phyloP scores from a whole-genome alignment of 129 eudicot species.

The Silybum marianum region DNA sequence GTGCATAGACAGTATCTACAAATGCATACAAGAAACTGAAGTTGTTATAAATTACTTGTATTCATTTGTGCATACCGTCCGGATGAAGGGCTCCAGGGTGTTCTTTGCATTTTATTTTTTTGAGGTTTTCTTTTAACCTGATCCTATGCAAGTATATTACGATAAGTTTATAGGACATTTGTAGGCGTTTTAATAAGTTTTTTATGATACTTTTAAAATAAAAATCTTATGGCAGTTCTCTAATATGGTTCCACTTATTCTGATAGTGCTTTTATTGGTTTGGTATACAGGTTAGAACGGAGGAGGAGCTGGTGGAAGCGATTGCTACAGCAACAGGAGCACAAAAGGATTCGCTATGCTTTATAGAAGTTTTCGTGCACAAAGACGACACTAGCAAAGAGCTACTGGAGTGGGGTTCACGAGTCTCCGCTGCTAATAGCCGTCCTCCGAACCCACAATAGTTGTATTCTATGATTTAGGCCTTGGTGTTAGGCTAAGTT shows the following conservation, averaged over 20 bases:
- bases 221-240: no score
- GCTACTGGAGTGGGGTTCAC: conserved; percentile 91
- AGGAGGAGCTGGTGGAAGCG: conserved; percentile 75
- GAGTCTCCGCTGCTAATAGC: conserved; percentile 82
- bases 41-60: no score
- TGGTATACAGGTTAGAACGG: conserved; percentile 61
- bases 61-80: no score
- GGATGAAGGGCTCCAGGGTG: no score
- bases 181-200: neutral
- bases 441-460: conserved; percentile 88
- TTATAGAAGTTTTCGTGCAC: conserved; percentile 79
- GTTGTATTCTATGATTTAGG: neutral
- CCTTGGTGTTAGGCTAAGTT: neutral
- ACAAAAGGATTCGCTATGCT: conserved; percentile 71
- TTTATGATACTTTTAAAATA: no score
- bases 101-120: no score
- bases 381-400: conserved; percentile 94
- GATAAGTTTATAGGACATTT: neutral
- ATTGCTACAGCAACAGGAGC: conserved; percentile 54
- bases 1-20: no score
- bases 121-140: no score
- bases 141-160: neutral
- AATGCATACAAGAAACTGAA: no score
- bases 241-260: neutral
- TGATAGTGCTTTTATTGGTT: neutral